phyloP scores from a whole-genome alignment of 805 yeast genomes.

The Kuraishia hungarica region DNA sequence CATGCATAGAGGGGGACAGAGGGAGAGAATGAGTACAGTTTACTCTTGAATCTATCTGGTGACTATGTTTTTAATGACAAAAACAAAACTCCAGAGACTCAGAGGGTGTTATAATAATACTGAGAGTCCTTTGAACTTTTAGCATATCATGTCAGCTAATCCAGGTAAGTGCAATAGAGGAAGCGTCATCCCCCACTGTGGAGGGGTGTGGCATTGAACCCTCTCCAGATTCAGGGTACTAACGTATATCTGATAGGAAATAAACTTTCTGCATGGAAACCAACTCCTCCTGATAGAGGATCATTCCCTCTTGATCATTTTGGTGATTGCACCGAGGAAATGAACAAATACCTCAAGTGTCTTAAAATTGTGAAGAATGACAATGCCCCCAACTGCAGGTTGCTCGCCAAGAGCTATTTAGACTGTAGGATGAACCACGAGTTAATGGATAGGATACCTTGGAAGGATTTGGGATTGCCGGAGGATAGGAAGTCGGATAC shows the following conservation, averaged over 20 bases:
- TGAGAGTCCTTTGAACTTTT: not conserved
- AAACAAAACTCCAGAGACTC: too few species aligned
- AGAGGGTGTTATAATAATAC: too few species aligned
- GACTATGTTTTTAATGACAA: too few species aligned
- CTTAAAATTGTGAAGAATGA: slow-evolving; percentile 68
- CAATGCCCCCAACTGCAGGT: slow-evolving; percentile 86
- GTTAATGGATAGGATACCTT: slow-evolving; percentile 25
- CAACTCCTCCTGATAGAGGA: slow-evolving; percentile 95
- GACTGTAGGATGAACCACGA: slow-evolving; percentile 82
- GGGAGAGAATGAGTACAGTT: not conserved
- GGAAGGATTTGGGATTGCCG: slow-evolving; percentile 29
- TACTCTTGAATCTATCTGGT: too few species aligned
- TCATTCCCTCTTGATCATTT: slow-evolving; percentile 90
- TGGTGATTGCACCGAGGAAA: slow-evolving; percentile 71
- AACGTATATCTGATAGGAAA: not conserved
- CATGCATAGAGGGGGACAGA: not conserved
- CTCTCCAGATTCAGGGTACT: not conserved
- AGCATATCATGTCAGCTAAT: slow-evolving; percentile 1
- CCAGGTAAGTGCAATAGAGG: slow-evolving; percentile 1
- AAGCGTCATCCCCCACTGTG: not conserved
- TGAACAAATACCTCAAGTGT: slow-evolving; percentile 72
- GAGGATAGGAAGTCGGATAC: slow-evolving; percentile 12
- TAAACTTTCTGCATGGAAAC: slow-evolving; percentile 19
- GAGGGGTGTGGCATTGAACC: not conserved
- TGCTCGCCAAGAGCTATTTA: slow-evolving; percentile 73